Conservation (phyloP, 441 rosid species). For the Populus hybrid region DNA sequence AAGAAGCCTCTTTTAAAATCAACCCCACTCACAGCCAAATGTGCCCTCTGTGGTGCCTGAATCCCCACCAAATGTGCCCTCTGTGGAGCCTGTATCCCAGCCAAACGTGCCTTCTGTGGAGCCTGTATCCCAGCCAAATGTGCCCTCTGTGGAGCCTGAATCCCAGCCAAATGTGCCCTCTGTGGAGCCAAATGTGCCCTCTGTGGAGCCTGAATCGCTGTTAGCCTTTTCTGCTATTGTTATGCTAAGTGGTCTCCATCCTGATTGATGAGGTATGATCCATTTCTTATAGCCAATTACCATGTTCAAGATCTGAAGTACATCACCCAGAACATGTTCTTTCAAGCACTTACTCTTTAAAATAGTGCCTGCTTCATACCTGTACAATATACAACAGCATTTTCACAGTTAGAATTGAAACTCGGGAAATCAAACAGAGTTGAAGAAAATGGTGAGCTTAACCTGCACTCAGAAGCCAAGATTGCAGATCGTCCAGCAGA, state of each 20-base stretch:
- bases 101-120: not conserved
- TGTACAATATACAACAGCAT: conserved; percentile 13
- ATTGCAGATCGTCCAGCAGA: conserved; percentile 35
- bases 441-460: not conserved
- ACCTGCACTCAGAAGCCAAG: conserved; percentile 43
- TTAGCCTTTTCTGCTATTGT: conserved; percentile 14
- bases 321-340: conserved; percentile 35
- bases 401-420: conserved; percentile 9
- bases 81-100: not conserved
- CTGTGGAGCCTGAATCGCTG: conserved; percentile 2
- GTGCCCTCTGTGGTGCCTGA: not conserved
- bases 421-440: not conserved
- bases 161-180: no score
- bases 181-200: no score
- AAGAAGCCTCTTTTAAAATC: not conserved
- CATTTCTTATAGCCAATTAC: conserved; percentile 30
- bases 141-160: no score
- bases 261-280: conserved; percentile 35
- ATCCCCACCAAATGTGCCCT: not conserved
- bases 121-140: no score
- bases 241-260: conserved; percentile 47
- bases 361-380: conserved; percentile 44
- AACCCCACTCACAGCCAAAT: not conserved
- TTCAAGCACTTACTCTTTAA: conserved; percentile 41
- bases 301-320: conserved; percentile 40